Percentiles rank a stretch among this genome's conserved stretches.
These are phyloP conservation scores for Cryptosporidium sp. DNA, from an alignment of 169 alveolate genomes.

Conservation along the genomic window DNA sequence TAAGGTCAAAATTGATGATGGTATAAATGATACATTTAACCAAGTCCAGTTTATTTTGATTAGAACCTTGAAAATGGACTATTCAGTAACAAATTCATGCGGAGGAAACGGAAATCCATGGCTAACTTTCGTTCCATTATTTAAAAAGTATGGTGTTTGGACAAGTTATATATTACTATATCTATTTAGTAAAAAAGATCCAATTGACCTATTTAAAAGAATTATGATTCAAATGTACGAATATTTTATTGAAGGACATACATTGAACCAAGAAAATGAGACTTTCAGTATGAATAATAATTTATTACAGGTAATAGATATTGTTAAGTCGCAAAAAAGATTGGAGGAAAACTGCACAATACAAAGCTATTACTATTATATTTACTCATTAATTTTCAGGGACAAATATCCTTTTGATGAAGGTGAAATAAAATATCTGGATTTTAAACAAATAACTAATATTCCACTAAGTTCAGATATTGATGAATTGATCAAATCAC, in stretches of 20 bases:
- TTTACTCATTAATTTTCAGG: conserved; percentile 17
- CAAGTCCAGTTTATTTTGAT: conserved; percentile 42
- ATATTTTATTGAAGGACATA: neutral
- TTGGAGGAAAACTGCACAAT: neutral
- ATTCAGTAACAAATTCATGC: neutral
- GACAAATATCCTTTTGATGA: conserved; percentile 17
- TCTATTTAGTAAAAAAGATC: conserved; percentile 23
- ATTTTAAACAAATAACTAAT: neutral
- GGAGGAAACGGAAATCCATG: conserved; percentile 29
- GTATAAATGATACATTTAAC: neutral
- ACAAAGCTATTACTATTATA: conserved; percentile 20
- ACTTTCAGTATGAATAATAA: neutral
- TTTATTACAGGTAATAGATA: neutral
- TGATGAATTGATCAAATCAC: neutral
- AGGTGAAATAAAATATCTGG: neutral
- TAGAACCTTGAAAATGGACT: conserved; percentile 17
- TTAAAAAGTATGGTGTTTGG: conserved; percentile 42
- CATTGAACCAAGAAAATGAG: neutral
- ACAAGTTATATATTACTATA: conserved; percentile 45
- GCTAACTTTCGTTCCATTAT: conserved; percentile 43
- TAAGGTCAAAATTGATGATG: neutral
- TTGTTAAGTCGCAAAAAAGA: conserved; percentile 10
- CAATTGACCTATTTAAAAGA: conserved; percentile 18
- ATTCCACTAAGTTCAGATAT: neutral
- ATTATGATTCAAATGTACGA: conserved; percentile 22